Base-by-base conservation (phyloP, 495 filamentous ascomycete genomes). In the Poronia punctata region DNA sequence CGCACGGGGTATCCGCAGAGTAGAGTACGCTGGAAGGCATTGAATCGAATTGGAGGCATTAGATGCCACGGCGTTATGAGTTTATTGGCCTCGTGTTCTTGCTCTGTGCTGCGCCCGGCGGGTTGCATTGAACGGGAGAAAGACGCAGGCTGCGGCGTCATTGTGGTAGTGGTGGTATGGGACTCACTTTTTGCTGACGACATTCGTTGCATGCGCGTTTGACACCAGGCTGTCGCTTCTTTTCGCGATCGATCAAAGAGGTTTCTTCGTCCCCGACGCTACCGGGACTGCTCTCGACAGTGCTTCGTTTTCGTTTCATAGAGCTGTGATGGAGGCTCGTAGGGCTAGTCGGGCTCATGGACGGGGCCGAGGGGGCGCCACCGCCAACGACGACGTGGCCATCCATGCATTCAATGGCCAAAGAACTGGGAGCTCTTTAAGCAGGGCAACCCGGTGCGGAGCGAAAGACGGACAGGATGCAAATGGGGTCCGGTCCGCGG, bases 151-250 rank as follows among this genome's bases (percentile, higher is more conserved):
- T n/a, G n/a, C n/a, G 31, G 20, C 8, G 28, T 20, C 31, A 19
- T 37, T 8, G 16, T 10, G 38, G 12, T 19, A 21, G 2, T 22
- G 14, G 26, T 14, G 26, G 14, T 35, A 41, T 11, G 27, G 52
- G 58, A 66, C 66, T 65, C 53, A 89, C 86, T 75, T 96, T 95
- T 63, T 95, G 88, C 62, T 96, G 89, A 26, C 88, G 78, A 61
- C 89, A 96, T 59, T 96, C 86, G 64, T 96, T 95, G 60, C 88
- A 95, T 11, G 88, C 88, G 43, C 87, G 77, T 64, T 93, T 94
- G 31, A 88, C 82, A 8, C 79, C 78, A 9, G 83, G 84, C 19
- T 80, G 78, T 45, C 79, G 70, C 57, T 76, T 77, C 64, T 74
- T 75, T 51, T 83, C 75, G 44, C 73, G 73, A 15, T 72, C 71